These are phyloP conservation scores for Phalaenopsis hybrid DNA, from an alignment of 116 monocot species.

Conservation along the genomic window DNA sequence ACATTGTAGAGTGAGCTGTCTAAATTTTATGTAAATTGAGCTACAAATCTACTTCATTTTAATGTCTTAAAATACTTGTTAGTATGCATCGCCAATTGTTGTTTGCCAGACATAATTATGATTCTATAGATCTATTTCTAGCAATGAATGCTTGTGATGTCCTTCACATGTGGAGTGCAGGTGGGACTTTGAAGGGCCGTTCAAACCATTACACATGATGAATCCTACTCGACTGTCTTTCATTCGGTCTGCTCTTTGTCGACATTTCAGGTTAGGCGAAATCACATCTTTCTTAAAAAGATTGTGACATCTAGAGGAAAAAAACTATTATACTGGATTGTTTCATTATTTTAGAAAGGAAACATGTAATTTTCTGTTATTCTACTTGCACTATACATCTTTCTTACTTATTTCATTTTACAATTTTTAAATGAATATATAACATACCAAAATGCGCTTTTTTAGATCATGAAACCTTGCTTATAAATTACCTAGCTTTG, in stretches of 20 bases:
- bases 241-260: constrained; percentile 76
- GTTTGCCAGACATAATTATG: background rate
- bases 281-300: constrained; percentile 2
- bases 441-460: background rate
- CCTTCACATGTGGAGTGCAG: constrained; percentile 24
- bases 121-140: background rate
- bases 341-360: background rate
- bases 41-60: background rate
- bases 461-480: background rate
- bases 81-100: background rate
- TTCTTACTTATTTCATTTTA: background rate
- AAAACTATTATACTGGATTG: background rate
- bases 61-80: background rate
- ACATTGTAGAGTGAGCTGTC: background rate
- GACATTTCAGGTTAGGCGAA: constrained; percentile 63
- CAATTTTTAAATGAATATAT: background rate
- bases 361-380: background rate
- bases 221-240: constrained; percentile 81
- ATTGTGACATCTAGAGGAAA: background rate
- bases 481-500: background rate
- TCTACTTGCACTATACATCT: background rate
- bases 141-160: background rate
- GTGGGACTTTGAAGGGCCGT: constrained; percentile 93
- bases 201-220: constrained; percentile 82
- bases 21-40: background rate